Evolutionary conservation across 108 stramenopile genomes (phyloP).

Genomic region (Skeletonema marinoi): DNA sequence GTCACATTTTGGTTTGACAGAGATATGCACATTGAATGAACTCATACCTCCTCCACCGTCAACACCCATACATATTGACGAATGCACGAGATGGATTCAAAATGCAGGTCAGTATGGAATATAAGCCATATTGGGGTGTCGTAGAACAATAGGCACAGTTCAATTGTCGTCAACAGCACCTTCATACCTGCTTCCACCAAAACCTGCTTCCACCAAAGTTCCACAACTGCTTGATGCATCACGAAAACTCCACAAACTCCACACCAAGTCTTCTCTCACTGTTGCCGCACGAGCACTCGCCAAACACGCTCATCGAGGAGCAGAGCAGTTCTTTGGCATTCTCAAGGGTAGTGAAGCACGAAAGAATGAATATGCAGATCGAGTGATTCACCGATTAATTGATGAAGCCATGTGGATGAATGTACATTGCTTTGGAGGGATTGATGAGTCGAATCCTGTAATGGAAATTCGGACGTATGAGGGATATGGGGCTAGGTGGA

Average conservation of each 20-base stretch:
- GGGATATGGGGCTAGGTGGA: constrained; percentile 58
- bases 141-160: constrained; percentile 22
- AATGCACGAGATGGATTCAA: constrained; percentile 25
- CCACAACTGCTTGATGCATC: constrained; percentile 24
- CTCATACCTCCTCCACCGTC: constrained; percentile 7
- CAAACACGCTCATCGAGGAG: constrained; percentile 58
- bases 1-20: constrained; percentile 25
- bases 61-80: background rate
- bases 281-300: constrained; percentile 48
- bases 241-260: constrained; percentile 6
- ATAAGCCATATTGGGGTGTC: constrained; percentile 15
- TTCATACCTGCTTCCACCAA: constrained; percentile 25
- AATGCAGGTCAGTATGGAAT: constrained; percentile 18
- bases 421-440: constrained; percentile 45
- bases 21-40: background rate
- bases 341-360: constrained; percentile 22
- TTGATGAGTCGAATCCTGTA: constrained; percentile 10
- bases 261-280: constrained; percentile 30
- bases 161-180: background rate
- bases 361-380: constrained; percentile 32
- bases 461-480: constrained; percentile 28
- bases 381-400: constrained; percentile 21
- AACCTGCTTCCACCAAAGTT: constrained; percentile 25
- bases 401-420: constrained; percentile 50
- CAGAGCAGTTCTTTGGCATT: constrained; percentile 42